Conservation (phyloP, 2,329 filamentous ascomycete genomes). For the Calonectria henricotiae region DNA sequence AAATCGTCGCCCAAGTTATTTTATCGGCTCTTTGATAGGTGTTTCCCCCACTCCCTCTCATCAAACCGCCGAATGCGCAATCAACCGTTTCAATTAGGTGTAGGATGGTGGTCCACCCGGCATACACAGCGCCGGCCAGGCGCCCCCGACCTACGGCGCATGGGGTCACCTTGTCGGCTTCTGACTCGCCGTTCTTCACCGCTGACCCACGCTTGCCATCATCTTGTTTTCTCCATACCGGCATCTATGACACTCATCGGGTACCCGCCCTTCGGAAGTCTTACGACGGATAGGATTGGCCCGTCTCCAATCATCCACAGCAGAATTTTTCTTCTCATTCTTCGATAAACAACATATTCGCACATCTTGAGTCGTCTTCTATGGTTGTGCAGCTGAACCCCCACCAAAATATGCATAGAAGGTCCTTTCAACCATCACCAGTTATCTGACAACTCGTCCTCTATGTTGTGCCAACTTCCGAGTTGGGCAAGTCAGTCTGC, state of each 20-base stretch:
- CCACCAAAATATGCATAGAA: neutral
- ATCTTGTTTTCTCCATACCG: slow-evolving; percentile 37
- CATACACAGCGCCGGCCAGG: slow-evolving; percentile 38
- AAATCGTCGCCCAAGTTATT: slow-evolving; percentile 35
- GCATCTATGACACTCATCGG: slow-evolving; percentile 34
- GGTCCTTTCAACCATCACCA: slow-evolving; percentile 7
- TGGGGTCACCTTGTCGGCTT: slow-evolving; percentile 40
- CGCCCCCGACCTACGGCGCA: slow-evolving; percentile 39
- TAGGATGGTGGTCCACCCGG: slow-evolving; percentile 42
- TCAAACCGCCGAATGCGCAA: slow-evolving; percentile 38
- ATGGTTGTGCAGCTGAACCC: slow-evolving; percentile 20
- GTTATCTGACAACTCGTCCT: slow-evolving; percentile 3
- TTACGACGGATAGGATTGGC: slow-evolving; percentile 39
- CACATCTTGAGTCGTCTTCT: slow-evolving; percentile 16
- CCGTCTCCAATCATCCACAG: slow-evolving; percentile 26
- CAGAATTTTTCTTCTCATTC: slow-evolving; percentile 14
- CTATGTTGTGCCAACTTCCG: slow-evolving; percentile 1
- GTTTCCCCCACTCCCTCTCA: slow-evolving; percentile 32
- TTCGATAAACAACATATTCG: slow-evolving; percentile 18
- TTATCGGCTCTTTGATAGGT: slow-evolving; percentile 32
- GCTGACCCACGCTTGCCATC: slow-evolving; percentile 41
- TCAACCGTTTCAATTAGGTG: slow-evolving; percentile 45
- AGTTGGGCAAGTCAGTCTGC: slow-evolving; percentile 11
- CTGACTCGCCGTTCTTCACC: slow-evolving; percentile 43
- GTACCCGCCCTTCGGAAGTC: slow-evolving; percentile 33